phyloP scores from a whole-genome alignment of 495 filamentous ascomycete species.

The Lentithecium fluviatile region DNA sequence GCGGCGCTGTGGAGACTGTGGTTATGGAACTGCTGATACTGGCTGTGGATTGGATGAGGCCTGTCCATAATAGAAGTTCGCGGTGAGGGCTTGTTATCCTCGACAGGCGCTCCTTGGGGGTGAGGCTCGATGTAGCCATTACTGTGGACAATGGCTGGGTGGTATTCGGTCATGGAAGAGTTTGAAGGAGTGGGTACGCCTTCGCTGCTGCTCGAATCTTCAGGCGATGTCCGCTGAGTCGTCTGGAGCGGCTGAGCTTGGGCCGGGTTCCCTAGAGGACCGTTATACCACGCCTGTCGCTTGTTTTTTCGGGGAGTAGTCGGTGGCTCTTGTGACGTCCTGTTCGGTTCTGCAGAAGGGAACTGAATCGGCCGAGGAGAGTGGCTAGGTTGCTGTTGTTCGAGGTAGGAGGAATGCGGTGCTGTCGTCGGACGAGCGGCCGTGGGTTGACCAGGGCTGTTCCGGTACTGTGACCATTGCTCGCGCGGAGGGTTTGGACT shows the following conservation, averaged over 20 bases:
- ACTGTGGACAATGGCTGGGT: slow-evolving; percentile 64
- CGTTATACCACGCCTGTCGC: slow-evolving; percentile 69
- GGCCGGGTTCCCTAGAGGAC: slow-evolving; percentile 44
- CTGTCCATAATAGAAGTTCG: slow-evolving; percentile 43
- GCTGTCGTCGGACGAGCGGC: slow-evolving; percentile 31
- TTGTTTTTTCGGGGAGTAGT: slow-evolving; percentile 58
- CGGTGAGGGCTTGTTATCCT: slow-evolving; percentile 46
- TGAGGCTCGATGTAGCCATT: slow-evolving; percentile 61
- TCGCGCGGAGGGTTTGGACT: slow-evolving; percentile 58
- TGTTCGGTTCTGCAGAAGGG: slow-evolving; percentile 16
- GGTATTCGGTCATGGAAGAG: slow-evolving; percentile 57
- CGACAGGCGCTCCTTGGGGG: slow-evolving; percentile 39
- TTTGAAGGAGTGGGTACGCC: slow-evolving; percentile 65
- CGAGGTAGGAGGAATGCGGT: slow-evolving; percentile 27
- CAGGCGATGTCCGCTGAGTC: slow-evolving; percentile 61
- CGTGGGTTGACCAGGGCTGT: slow-evolving; percentile 44
- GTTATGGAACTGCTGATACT: slow-evolving; percentile 12
- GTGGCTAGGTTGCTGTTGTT: slow-evolving; percentile 6
- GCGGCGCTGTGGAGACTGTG: slow-evolving; percentile 21
- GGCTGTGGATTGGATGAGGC: slow-evolving; percentile 23
- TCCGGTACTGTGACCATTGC: slow-evolving; percentile 54
- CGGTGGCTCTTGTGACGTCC: slow-evolving; percentile 44
- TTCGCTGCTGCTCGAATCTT: slow-evolving; percentile 71
- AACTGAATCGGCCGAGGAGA: slow-evolving; percentile 25
- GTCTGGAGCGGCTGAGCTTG: slow-evolving; percentile 10